phyloP scores from a whole-genome alignment of 2,329 filamentous ascomycete genomes.

The Zelopaecilomyces penicillatus region DNA sequence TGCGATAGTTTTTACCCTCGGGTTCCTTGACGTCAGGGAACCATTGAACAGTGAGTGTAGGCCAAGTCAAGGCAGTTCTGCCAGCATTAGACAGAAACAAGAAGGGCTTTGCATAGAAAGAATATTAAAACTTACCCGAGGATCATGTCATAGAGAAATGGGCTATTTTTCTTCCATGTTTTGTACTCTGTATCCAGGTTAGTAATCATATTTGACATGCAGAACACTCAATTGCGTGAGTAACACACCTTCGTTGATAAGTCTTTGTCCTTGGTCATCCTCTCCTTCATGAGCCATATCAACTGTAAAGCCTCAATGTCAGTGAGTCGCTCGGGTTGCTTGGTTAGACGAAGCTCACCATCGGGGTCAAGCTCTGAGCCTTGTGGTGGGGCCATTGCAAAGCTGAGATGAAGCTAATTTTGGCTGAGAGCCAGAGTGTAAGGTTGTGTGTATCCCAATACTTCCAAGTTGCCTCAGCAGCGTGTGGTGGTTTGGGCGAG shows the following conservation, averaged over 20 bases:
- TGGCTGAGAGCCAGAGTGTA: neutral
- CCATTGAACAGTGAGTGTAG: slow-evolving; percentile 95
- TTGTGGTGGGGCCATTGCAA: slow-evolving; percentile 27
- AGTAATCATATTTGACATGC: slow-evolving; percentile 2
- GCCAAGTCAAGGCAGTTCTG: slow-evolving; percentile 91
- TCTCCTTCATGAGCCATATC: slow-evolving; percentile 55
- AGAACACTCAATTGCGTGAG: neutral
- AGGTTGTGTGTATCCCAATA: no score
- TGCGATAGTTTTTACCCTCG: slow-evolving; percentile 76
- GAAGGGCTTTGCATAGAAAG: neutral
- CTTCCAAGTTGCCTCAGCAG: no score
- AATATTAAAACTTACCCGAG: slow-evolving; percentile 48
- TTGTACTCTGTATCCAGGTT: slow-evolving; percentile 68
- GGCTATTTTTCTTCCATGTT: slow-evolving; percentile 99
- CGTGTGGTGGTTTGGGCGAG: no score
- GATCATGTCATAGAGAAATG: slow-evolving; percentile 97
- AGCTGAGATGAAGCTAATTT: neutral
- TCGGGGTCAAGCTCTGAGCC: slow-evolving; percentile 27
- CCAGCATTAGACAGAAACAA: slow-evolving; percentile 8
- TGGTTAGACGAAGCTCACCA: slow-evolving; percentile 14
- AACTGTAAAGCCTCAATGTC: slow-evolving; percentile 15
- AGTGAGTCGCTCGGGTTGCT: neutral
- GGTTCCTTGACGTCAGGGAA: slow-evolving; percentile 88
- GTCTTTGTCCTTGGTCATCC: slow-evolving; percentile 67
- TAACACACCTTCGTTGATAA: slow-evolving; percentile 77